These are phyloP conservation scores for Leishmania turanica DNA, from an alignment of 208 protist genomes.

Conservation along the genomic window DNA sequence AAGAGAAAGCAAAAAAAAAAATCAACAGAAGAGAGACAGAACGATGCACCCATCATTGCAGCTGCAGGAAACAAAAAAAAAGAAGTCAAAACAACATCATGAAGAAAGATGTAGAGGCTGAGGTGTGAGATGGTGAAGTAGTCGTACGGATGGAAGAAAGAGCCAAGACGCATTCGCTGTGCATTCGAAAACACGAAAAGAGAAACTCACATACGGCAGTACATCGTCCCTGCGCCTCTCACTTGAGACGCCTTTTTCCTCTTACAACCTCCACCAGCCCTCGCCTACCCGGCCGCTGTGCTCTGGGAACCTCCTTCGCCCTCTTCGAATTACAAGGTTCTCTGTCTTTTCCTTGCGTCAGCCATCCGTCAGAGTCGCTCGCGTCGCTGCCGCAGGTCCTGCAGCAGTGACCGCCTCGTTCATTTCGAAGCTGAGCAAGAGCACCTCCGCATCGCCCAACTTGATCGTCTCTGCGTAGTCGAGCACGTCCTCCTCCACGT, in stretches of 20 bases:
- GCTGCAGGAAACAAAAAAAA: neutral
- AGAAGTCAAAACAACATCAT: neutral
- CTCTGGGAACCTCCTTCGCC: neutral
- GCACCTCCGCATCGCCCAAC: slow-evolving; percentile 11
- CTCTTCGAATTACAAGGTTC: neutral
- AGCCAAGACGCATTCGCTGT: neutral
- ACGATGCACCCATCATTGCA: neutral
- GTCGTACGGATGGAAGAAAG: slow-evolving; percentile 1
- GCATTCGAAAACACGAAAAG: neutral
- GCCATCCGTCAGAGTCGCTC: slow-evolving; percentile 15
- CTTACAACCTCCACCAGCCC: neutral
- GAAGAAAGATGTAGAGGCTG: slow-evolving; percentile 6
- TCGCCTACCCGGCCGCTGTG: neutral
- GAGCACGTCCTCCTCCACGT: slow-evolving; percentile 13
- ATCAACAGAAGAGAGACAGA: slow-evolving; percentile 6
- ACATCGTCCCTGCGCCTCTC: neutral
- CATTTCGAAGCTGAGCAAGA: slow-evolving; percentile 15
- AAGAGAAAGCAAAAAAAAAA: neutral
- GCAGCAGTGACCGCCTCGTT: neutral
- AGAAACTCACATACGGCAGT: neutral
- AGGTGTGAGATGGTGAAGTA: neutral
- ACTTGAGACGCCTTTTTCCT: neutral
- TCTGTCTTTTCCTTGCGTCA: neutral
- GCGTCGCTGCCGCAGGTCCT: neutral
- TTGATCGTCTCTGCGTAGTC: slow-evolving; percentile 18